A percentile compares a stretch with the other conserved stretches of the same genome.
These are phyloP conservation scores for Saturnispora bothae DNA, from an alignment of 805 yeast genomes.

Conservation along the genomic window DNA sequence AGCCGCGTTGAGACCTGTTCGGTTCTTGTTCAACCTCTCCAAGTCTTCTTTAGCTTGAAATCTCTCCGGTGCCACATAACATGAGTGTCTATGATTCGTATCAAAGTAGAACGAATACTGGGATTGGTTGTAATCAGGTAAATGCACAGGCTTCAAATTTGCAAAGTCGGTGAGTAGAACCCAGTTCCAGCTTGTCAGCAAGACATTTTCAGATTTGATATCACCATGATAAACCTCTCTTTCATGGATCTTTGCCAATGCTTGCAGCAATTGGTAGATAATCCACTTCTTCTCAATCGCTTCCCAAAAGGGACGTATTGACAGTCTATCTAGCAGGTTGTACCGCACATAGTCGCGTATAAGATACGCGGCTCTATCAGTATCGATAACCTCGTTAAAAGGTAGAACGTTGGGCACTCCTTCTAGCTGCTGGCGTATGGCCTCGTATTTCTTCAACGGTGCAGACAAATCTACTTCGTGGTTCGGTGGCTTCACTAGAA, in stretches of 20 bases:
- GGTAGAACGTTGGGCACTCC: slow-evolving; percentile 57
- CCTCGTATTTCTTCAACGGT: slow-evolving; percentile 24
- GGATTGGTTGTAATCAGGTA: slow-evolving; percentile 91
- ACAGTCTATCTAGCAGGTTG: slow-evolving; percentile 77
- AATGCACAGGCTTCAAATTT: slow-evolving; percentile 65
- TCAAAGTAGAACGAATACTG: slow-evolving; percentile 89
- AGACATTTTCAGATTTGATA: slow-evolving; percentile 78
- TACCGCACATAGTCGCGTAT: slow-evolving; percentile 72
- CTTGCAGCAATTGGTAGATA: slow-evolving; percentile 64
- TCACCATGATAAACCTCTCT: slow-evolving; percentile 73
- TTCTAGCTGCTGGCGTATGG: slow-evolving; percentile 31
- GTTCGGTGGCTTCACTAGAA: slow-evolving; percentile 61
- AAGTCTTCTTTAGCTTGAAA: slow-evolving; percentile 32
- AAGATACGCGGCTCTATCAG: slow-evolving; percentile 85
- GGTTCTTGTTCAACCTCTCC: slow-evolving; percentile 10
- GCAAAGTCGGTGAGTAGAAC: slow-evolving; percentile 74
- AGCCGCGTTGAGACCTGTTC: slow-evolving; percentile 35
- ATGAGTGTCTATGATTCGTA: slow-evolving; percentile 73
- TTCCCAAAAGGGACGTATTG: slow-evolving; percentile 81
- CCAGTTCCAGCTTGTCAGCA: slow-evolving; percentile 89
- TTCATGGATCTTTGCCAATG: slow-evolving; percentile 54
- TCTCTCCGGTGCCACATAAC: slow-evolving; percentile 93
- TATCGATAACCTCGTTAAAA: slow-evolving; percentile 65
- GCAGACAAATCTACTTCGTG: slow-evolving; percentile 27
- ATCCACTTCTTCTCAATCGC: slow-evolving; percentile 76